A percentile compares a stretch with the other conserved stretches of the same genome.
Conservation (phyloP, 208 protist genomes). For the Acanthamoeba culbertsoni region DNA sequence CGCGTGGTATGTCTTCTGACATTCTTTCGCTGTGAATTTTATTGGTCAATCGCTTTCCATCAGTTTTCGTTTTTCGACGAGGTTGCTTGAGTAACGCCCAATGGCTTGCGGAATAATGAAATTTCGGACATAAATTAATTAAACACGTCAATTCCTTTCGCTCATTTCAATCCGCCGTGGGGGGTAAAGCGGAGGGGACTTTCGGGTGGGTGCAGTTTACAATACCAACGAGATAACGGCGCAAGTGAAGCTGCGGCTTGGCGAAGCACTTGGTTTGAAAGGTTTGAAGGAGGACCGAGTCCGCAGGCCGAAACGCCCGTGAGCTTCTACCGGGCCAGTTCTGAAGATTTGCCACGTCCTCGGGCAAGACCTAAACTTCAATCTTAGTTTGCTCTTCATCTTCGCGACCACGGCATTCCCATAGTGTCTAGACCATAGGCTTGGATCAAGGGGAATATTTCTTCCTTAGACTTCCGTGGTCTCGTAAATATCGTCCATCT, state of each 20-base stretch:
- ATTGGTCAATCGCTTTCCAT: background rate
- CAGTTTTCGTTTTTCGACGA: too few relatives aligned
- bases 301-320: too few relatives aligned
- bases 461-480: background rate
- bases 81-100: too few relatives aligned
- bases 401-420: background rate
- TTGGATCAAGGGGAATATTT: conserved; percentile 51
- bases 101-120: too few relatives aligned
- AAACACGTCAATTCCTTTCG: too few relatives aligned
- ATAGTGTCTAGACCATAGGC: background rate
- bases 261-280: background rate
- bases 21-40: background rate
- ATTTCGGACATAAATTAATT: background rate
- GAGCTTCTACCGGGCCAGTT: too few relatives aligned
- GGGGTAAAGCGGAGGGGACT: background rate
- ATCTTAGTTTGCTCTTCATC: too few relatives aligned
- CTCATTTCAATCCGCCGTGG: background rate
- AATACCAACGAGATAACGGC: conserved; percentile 49
- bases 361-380: background rate
- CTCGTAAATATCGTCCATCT: background rate
- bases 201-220: background rate
- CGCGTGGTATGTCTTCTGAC: too few relatives aligned
- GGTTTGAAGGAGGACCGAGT: background rate
- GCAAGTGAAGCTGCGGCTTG: background rate
- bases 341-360: background rate